These are phyloP conservation scores for Hypoxylon rubiginosum DNA, from an alignment of 2,329 filamentous ascomycete species.

Conservation along the genomic window DNA sequence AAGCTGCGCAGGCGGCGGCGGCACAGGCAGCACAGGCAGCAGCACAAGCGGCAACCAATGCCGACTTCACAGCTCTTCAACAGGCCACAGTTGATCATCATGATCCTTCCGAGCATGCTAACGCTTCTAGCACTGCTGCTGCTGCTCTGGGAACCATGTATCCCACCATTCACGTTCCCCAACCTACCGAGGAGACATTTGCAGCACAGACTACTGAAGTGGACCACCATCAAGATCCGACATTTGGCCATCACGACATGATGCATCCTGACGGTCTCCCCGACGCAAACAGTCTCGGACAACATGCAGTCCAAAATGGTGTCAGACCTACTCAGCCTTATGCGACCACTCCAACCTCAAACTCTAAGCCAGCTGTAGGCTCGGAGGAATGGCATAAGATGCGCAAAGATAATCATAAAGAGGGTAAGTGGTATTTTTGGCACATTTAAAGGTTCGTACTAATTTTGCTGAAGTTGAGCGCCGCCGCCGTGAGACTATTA, in stretches of 20 bases:
- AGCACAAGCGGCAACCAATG: conserved; percentile 56
- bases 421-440: conserved; percentile 72
- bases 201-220: conserved; percentile 62
- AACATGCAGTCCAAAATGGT: conserved; percentile 56
- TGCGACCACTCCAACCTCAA: conserved; percentile 65
- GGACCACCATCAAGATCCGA: conserved; percentile 54
- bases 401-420: conserved; percentile 98
- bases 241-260: conserved; percentile 54
- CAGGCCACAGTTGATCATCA: conserved; percentile 64
- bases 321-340: conserved; percentile 54
- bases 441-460: conserved; percentile 24
- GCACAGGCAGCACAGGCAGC: conserved; percentile 55
- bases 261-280: conserved; percentile 55
- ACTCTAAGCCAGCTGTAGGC: conserved; percentile 87
- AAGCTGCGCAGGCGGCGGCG: conserved; percentile 59
- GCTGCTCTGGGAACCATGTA: conserved; percentile 71
- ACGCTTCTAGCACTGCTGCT: conserved; percentile 71
- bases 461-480: conserved; percentile 79
- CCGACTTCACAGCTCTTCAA: conserved; percentile 69
- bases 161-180: conserved; percentile 70
- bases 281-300: conserved; percentile 46
- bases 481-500: conserved; percentile 96
- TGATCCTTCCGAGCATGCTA: conserved; percentile 64
- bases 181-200: conserved; percentile 71
- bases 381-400: conserved; percentile 98